These are phyloP conservation scores for Xylaria sp. DNA, from an alignment of 2,329 filamentous ascomycete species.

Conservation along the genomic window DNA sequence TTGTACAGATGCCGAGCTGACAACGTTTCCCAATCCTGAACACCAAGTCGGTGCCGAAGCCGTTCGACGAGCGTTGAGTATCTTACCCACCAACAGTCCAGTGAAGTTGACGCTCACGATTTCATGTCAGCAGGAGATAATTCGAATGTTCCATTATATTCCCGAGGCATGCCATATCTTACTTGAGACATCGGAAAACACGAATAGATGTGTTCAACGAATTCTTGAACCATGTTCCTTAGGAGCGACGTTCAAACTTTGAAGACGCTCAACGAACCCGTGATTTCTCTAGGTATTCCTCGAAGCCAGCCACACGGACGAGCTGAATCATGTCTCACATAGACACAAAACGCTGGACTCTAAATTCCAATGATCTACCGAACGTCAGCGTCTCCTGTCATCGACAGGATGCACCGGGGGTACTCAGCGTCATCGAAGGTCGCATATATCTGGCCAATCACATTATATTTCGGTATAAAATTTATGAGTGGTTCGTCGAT, in stretches of 20 bases:
- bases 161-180: not conserved
- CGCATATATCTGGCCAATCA: constrained; percentile 6
- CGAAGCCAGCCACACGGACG: not conserved
- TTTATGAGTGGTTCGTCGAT: constrained; percentile 8
- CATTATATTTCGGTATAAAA: not conserved
- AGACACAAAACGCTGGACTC: not conserved
- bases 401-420: not conserved
- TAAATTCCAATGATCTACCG: not conserved
- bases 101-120: not conserved
- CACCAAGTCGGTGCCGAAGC: not conserved
- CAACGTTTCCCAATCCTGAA: not conserved
- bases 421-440: constrained; percentile 3
- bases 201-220: not conserved
- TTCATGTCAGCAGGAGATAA: not conserved
- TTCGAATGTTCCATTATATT: not conserved
- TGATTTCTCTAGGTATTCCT: not conserved
- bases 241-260: not conserved
- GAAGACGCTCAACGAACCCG: not conserved
- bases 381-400: constrained; percentile 1
- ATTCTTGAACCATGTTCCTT: too few species aligned
- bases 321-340: not conserved
- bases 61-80: not conserved
- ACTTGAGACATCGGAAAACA: not conserved
- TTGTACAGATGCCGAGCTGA: not conserved
- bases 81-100: not conserved